Evolutionary conservation across 1,139 yeast species (phyloP).

Genomic region (Sporopachydermia cereana): DNA sequence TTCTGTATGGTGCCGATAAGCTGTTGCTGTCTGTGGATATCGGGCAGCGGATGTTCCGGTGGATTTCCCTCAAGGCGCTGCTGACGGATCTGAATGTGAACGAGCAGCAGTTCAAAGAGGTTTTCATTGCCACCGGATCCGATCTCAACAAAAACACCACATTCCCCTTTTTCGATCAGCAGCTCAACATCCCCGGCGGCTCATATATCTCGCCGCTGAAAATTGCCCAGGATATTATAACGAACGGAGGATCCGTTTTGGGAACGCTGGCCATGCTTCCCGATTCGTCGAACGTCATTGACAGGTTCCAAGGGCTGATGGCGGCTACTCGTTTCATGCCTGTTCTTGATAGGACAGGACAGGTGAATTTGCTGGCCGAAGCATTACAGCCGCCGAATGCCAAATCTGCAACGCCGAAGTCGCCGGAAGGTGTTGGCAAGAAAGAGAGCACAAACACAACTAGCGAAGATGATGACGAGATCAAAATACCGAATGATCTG

Average conservation of each 20-base stretch:
- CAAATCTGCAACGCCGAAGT: neutral
- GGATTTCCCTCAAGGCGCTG: constrained; percentile 47
- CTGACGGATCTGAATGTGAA: constrained; percentile 48
- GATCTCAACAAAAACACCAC: constrained; percentile 58
- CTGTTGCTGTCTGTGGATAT: constrained; percentile 66
- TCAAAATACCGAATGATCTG: constrained; percentile 59
- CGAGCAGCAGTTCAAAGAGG: constrained; percentile 61
- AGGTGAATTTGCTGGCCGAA: constrained; percentile 43
- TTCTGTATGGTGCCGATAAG: constrained; percentile 52
- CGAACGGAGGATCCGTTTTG: constrained; percentile 20
- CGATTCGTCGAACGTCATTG: constrained; percentile 21
- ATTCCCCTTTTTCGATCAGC: constrained; percentile 35
- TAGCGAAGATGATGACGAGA: constrained; percentile 9
- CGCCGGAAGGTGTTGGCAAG: neutral
- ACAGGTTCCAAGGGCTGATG: constrained; percentile 38
- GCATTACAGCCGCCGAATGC: constrained; percentile 8
- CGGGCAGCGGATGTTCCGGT: constrained; percentile 51
- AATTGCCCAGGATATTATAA: constrained; percentile 32
- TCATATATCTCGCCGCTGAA: constrained; percentile 24
- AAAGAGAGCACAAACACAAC: constrained; percentile 7
- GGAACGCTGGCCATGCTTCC: constrained; percentile 19
- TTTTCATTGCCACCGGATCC: constrained; percentile 69
- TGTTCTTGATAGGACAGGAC: constrained; percentile 55
- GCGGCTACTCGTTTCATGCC: constrained; percentile 53
- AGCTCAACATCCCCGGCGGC: constrained; percentile 21